Base-by-base conservation (phyloP, 352 stramenopile genomes). In the Pilasporangium apinafurcum region DNA sequence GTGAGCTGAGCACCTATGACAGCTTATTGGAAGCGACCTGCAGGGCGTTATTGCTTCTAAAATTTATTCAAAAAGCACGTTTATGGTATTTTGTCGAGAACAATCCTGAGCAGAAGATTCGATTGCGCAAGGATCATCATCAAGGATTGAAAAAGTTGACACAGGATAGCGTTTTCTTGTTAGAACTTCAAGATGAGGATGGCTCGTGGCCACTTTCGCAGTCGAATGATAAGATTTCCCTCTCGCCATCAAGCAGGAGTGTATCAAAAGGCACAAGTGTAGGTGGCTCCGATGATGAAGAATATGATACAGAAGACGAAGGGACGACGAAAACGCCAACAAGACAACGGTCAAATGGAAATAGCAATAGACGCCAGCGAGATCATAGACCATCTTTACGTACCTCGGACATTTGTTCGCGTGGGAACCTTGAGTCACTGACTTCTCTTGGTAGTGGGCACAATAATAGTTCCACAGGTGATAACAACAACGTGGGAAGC, bases 1-100 rank as follows among this genome's bases (percentile, higher is more conserved):
- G 75, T 31, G 46, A 56, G 17, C 44, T 88, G 20, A 92, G 76
- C 29, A 86, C 73, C 13, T 57, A 72, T 22, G 57, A 68, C 25
- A 73, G 53, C 16, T 47, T 92, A 8, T 52, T 94, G 2, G 68
- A 88, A 44, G 79, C 77, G 18, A 82, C 70, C 0, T 94, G 79
- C 48, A 78, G 81, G 14, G 82, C 70, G 9, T 44, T 94, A n/a
- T 44, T 88, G 14, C 35, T 88, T 30, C 53, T 65, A n/a, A 91
- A 94, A 37, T 37, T 70, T 30, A 48, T 90, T 1, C 63, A 83
- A 12, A 87, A 90, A 44, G 62, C 82, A 12, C 72, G 82, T 13
- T 51, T 94, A 29, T 94, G 82, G 82, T 86, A 81, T 33, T 92
- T 92, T 41, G 71, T 88, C 35, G 76, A 90, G 13, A 75, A 69